A percentile compares a stretch with the other conserved stretches of the same genome.
Conservation (phyloP, 352 stramenopile species). For the Phytophthora rubi region DNA sequence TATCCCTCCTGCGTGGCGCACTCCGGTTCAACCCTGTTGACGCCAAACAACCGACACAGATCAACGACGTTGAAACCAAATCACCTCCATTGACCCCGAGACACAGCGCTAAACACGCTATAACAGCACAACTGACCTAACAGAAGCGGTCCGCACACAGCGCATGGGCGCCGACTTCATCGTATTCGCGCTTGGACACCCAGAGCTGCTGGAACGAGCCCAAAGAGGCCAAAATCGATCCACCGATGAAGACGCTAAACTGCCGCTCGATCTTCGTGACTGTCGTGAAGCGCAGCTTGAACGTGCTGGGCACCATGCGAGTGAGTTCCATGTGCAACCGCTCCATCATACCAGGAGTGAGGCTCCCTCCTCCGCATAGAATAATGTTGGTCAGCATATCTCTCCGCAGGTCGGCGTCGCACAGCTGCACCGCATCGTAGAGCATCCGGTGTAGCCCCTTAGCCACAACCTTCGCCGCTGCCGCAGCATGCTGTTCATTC, state of each 20-base stretch:
- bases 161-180: constrained; percentile 74
- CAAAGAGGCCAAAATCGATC: constrained; percentile 86
- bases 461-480: constrained; percentile 49
- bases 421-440: constrained; percentile 85
- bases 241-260: constrained; percentile 90
- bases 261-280: constrained; percentile 85
- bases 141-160: constrained; percentile 77
- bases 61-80: constrained; percentile 18
- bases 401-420: constrained; percentile 80
- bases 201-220: constrained; percentile 91
- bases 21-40: constrained; percentile 17
- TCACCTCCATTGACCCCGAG: constrained; percentile 20
- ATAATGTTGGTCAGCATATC: constrained; percentile 91
- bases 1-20: constrained; percentile 6
- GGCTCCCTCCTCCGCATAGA: constrained; percentile 81
- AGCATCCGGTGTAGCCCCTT: constrained; percentile 84
- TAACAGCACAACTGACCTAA: constrained; percentile 32
- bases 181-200: constrained; percentile 87
- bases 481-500: constrained; percentile 55
- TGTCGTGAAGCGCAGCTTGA: constrained; percentile 88
- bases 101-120: constrained; percentile 11
- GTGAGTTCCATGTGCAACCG: constrained; percentile 83
- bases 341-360: constrained; percentile 79
- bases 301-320: constrained; percentile 78
- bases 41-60: constrained; percentile 17